These are phyloP conservation scores for Corchorus capsularis DNA, from an alignment of 345 rosid species.

Conservation along the genomic window DNA sequence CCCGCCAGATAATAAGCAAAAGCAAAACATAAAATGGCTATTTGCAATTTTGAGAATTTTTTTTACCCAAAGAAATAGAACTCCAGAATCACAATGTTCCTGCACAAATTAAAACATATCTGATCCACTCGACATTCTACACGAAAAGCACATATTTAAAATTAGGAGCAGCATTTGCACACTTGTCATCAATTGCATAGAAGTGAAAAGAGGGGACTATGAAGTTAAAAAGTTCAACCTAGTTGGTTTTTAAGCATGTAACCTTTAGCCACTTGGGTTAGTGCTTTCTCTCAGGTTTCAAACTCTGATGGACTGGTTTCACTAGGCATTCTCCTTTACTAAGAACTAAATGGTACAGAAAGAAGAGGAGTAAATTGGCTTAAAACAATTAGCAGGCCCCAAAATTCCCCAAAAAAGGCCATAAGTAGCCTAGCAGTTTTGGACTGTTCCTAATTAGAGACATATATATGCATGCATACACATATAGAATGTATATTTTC, in stretches of 20 bases:
- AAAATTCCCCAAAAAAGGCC: not conserved
- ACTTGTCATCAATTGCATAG: not conserved
- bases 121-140: not conserved
- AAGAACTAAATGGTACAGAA: not conserved
- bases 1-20: not conserved
- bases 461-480: not conserved
- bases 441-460: not conserved
- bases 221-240: not conserved
- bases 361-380: not conserved
- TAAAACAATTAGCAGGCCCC: not conserved
- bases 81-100: not conserved
- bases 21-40: not conserved
- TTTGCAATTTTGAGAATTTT: not conserved
- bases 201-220: not conserved
- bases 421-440: not conserved
- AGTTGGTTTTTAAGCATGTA: not conserved
- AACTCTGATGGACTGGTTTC: not conserved
- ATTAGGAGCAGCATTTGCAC: not conserved
- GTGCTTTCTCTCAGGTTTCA: slow-evolving; percentile 5
- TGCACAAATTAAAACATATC: not conserved
- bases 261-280: not conserved
- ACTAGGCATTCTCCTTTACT: not conserved
- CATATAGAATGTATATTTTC: not conserved
- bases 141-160: not conserved
- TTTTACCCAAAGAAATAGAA: not conserved